Evolutionary conservation across 805 yeast genomes (phyloP).

Genomic region (Saccharomycopsis sp.): DNA sequence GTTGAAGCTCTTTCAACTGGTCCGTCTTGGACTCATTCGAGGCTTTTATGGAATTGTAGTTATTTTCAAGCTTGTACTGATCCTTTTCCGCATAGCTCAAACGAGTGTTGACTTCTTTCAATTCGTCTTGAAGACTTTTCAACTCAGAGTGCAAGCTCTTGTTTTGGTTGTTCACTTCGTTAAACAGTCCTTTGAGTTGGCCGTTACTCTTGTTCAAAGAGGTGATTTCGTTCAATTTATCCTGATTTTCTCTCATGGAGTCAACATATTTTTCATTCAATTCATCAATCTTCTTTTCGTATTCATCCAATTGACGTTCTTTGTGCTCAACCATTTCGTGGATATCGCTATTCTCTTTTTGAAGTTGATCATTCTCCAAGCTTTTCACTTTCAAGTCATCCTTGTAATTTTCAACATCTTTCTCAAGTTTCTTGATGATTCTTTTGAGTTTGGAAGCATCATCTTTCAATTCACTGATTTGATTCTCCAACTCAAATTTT

Average conservation of each 20-base stretch:
- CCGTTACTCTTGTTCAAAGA: conserved; percentile 9
- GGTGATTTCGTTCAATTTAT: conserved; percentile 14
- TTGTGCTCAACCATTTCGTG: conserved; percentile 4
- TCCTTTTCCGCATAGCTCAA: conserved; percentile 10
- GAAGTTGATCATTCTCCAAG: conserved; percentile 19
- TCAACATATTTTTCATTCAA: conserved; percentile 12
- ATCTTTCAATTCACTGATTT: conserved; percentile 7
- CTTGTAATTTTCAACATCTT: conserved; percentile 22
- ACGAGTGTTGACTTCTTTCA: conserved; percentile 6
- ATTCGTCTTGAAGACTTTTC: conserved; percentile 28
- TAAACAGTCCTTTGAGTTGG: conserved; percentile 1
- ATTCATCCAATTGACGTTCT: conserved; percentile 11
- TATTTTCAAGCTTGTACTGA: conserved; percentile 6
- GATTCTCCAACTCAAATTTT: conserved; percentile 8
- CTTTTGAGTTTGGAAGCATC: conserved; percentile 25
- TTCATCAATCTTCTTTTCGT: conserved; percentile 8
- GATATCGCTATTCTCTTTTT: conserved; percentile 19
- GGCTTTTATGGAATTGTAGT: conserved; percentile 2
- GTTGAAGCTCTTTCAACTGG: conserved; percentile 9
- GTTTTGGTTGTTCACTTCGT: conserved; percentile 15
- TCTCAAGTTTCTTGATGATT: conserved; percentile 24
- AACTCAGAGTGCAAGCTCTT: conserved; percentile 25
- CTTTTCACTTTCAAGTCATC: conserved; percentile 17
- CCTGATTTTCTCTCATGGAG: conserved; percentile 13
- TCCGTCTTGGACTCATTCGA: conserved; percentile 5